Evolutionary conservation across 495 filamentous ascomycete genomes (phyloP).

Genomic region (Daldinia decipiens): DNA sequence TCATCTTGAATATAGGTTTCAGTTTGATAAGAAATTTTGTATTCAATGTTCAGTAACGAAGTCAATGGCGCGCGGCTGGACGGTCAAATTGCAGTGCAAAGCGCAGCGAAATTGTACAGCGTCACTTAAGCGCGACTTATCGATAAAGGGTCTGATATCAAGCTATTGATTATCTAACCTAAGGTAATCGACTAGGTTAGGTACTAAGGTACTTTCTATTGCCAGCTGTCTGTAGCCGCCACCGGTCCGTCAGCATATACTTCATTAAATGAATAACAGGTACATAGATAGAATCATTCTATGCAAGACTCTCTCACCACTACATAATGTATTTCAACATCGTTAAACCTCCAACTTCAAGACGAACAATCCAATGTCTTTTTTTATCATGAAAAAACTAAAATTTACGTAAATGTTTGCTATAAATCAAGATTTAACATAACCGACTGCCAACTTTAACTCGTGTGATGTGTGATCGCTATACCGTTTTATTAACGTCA

Average conservation of each 20-base stretch:
- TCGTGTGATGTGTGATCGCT: too few species aligned
- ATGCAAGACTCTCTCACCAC: constrained; percentile 11
- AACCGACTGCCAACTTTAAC: too few species aligned
- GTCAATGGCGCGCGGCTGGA: background rate
- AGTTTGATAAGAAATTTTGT: constrained; percentile 13
- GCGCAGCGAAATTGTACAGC: constrained; percentile 1
- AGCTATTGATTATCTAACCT: background rate
- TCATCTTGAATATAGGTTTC: constrained; percentile 65
- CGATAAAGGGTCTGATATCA: constrained; percentile 29
- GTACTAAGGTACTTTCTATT: background rate
- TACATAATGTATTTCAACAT: too few species aligned
- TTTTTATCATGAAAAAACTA: background rate
- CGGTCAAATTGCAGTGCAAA: constrained; percentile 19
- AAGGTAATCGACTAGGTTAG: background rate
- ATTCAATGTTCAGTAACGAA: constrained; percentile 4
- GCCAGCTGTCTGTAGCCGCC: constrained; percentile 8
- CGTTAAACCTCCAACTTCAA: background rate
- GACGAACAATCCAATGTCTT: background rate
- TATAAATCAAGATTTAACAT: background rate
- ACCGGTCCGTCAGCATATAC: constrained; percentile 13
- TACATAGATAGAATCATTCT: too few species aligned
- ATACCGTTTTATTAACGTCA: too few species aligned
- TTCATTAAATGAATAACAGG: background rate
- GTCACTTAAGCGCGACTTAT: constrained; percentile 28
- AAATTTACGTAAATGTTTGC: background rate